Conservation (phyloP, 106 monocot species). For the Agapanthus africanus region DNA sequence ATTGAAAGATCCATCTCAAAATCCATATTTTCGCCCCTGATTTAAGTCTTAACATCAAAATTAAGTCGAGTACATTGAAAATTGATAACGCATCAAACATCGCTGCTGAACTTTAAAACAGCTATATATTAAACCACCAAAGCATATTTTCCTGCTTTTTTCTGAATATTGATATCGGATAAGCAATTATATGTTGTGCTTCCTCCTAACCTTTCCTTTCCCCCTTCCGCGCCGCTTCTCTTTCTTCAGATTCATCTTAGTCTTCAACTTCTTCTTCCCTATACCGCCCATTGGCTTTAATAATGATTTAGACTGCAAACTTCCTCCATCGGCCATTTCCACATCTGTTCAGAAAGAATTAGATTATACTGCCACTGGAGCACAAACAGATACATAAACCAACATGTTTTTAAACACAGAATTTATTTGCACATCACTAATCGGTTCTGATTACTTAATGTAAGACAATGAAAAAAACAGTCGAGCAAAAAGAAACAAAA, state of each 20-base stretch:
- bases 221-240: conserved; percentile 19
- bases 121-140: no score
- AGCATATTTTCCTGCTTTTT: no score
- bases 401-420: not conserved
- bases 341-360: conserved; percentile 29
- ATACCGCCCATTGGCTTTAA: conserved; percentile 47
- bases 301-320: conserved; percentile 7
- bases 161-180: no score
- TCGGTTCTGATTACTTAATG: no score
- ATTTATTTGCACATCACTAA: not conserved
- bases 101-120: no score
- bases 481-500: no score
- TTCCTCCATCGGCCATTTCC: conserved; percentile 47
- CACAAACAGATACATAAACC: not conserved
- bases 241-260: conserved; percentile 31
- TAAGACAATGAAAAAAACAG: no score
- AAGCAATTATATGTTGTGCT: conserved; percentile 9
- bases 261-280: conserved; percentile 37
- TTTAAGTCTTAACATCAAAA: no score
- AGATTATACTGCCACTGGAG: not conserved
- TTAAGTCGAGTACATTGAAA: no score
- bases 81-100: no score
- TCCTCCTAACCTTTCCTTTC: conserved; percentile 24
- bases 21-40: no score
- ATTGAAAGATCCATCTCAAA: no score